These are phyloP conservation scores for Cercophora samala DNA, from an alignment of 495 filamentous ascomycete genomes.

Conservation along the genomic window DNA sequence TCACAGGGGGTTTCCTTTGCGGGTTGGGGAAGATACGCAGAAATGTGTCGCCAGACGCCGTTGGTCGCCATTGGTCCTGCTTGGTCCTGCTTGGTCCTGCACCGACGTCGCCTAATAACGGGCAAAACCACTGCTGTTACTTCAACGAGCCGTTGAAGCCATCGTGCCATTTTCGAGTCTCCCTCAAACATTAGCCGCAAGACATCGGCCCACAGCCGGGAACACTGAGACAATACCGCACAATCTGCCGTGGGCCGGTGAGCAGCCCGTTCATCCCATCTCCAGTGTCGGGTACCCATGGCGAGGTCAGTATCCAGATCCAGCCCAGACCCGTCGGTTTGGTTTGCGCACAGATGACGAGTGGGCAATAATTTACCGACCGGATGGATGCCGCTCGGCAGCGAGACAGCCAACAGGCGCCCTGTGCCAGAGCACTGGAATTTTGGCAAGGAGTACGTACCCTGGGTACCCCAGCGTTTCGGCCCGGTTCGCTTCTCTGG, in stretches of 20 bases:
- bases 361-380: slow-evolving; percentile 25
- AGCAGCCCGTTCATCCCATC: not conserved
- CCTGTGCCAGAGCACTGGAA: slow-evolving; percentile 17
- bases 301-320: not conserved
- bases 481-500: slow-evolving; percentile 20
- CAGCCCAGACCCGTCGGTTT: slow-evolving; percentile 11
- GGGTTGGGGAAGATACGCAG: slow-evolving; percentile 5
- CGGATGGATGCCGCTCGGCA: slow-evolving; percentile 22
- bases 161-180: slow-evolving; percentile 10
- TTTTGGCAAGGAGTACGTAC: slow-evolving; percentile 19
- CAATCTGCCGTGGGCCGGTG: slow-evolving; percentile 2
- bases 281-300: slow-evolving; percentile 6
- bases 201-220: not conserved
- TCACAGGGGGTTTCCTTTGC: slow-evolving; percentile 7
- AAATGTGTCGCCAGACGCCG: not conserved
- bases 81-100: not conserved
- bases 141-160: slow-evolving; percentile 21
- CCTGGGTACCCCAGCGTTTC: slow-evolving; percentile 18
- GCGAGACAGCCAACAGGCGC: slow-evolving; percentile 19
- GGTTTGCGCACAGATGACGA: slow-evolving; percentile 20
- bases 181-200: slow-evolving; percentile 17
- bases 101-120: slow-evolving; percentile 10
- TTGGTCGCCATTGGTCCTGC: not conserved
- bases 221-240: not conserved
- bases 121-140: slow-evolving; percentile 11